Conservation (phyloP, 1,284 basidiomycete genomes). For the Xerocomus minutiporus region DNA sequence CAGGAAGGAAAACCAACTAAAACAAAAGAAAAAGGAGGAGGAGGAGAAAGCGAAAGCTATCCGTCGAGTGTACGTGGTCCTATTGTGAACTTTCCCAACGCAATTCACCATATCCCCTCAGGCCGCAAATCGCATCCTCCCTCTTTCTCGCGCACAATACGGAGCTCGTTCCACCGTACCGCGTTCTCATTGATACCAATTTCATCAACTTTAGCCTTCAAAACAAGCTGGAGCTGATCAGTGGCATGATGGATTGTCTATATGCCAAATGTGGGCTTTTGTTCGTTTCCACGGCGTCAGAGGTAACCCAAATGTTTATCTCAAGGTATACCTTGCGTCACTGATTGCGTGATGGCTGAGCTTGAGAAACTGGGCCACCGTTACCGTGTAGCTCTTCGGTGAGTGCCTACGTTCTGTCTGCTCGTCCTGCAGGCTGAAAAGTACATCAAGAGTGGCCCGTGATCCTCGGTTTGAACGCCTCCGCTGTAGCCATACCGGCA, state of each 20-base stretch:
- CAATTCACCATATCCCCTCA: constrained; percentile 29
- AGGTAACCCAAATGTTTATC: constrained; percentile 1
- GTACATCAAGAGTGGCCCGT: constrained; percentile 73
- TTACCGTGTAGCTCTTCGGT: constrained; percentile 93
- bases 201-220: constrained; percentile 99
- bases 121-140: constrained; percentile 80
- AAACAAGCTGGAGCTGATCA: constrained; percentile 95
- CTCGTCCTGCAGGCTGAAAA: neutral
- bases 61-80: constrained; percentile 58
- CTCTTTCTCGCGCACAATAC: constrained; percentile 96
- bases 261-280: constrained; percentile 89
- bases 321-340: constrained; percentile 94
- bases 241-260: constrained; percentile 99
- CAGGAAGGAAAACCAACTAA: constrained; percentile 78
- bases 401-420: constrained; percentile 22
- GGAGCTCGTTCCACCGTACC: constrained; percentile 93
- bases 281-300: neutral
- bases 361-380: constrained; percentile 96
- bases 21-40: constrained; percentile 74
- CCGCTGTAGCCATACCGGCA: constrained; percentile 88
- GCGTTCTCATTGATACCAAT: constrained; percentile 98
- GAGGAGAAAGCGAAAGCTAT: constrained; percentile 69
- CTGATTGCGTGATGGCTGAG: constrained; percentile 97
- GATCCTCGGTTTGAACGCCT: constrained; percentile 96
- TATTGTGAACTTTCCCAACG: constrained; percentile 6